Percentiles rank a stretch among this genome's conserved stretches.
Evolutionary conservation across 345 rosid genomes (phyloP).

Genomic region (Brassica nigra): DNA sequence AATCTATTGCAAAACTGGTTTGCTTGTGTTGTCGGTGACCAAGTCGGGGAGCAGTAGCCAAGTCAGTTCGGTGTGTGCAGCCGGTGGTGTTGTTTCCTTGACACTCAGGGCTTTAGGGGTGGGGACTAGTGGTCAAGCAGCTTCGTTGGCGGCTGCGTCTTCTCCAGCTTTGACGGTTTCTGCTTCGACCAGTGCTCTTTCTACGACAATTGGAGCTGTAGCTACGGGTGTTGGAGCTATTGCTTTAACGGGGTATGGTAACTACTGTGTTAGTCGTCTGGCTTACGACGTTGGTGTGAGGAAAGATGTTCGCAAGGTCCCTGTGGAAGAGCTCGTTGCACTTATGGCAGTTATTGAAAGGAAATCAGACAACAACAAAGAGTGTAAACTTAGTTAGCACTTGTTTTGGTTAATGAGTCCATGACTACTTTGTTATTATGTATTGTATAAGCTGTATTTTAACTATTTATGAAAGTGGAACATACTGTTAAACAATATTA

Average conservation of each 20-base stretch:
- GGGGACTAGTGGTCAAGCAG: background rate
- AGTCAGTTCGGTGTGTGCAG: slow-evolving; percentile 54
- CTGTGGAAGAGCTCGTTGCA: slow-evolving; percentile 35
- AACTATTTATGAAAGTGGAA: background rate
- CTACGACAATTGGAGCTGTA: slow-evolving; percentile 54
- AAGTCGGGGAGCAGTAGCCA: slow-evolving; percentile 78
- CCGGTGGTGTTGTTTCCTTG: slow-evolving; percentile 37
- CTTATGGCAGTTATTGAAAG: slow-evolving; percentile 8
- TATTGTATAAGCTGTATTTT: slow-evolving; percentile 6
- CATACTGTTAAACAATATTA: background rate
- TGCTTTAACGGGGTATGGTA: slow-evolving; percentile 47
- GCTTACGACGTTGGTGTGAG: slow-evolving; percentile 68
- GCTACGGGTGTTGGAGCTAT: slow-evolving; percentile 63
- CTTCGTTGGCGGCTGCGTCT: background rate
- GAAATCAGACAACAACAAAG: background rate
- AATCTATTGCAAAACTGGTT: slow-evolving; percentile 76
- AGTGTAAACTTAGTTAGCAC: slow-evolving; percentile 2
- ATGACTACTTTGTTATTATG: background rate
- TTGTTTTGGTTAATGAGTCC: background rate
- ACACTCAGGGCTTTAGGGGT: slow-evolving; percentile 22
- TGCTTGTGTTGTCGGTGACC: slow-evolving; percentile 47
- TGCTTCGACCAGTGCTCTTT: slow-evolving; percentile 20
- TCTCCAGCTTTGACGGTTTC: slow-evolving; percentile 7
- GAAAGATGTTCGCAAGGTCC: slow-evolving; percentile 50
- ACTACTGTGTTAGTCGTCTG: slow-evolving; percentile 39